Conservation (phyloP, 148 eudicot species). For the Cornus suecica region DNA sequence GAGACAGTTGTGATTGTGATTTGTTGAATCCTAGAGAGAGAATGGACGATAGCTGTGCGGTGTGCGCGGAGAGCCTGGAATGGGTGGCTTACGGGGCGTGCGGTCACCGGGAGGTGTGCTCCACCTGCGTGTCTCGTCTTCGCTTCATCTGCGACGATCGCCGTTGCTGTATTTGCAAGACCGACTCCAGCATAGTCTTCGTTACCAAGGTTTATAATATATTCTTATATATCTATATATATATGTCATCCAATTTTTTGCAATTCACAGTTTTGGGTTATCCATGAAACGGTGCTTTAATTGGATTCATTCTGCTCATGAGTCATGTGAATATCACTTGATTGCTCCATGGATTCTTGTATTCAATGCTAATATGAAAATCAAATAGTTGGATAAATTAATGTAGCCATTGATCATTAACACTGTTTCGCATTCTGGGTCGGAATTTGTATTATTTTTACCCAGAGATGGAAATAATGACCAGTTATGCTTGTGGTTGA, state of each 20-base stretch:
- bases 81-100: constrained; percentile 94
- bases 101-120: constrained; percentile 91
- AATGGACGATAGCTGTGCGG: constrained; percentile 96
- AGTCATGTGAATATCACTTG: not conserved
- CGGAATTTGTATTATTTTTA: not conserved
- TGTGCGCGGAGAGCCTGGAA: constrained; percentile 76
- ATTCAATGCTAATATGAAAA: not conserved
- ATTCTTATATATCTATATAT: not conserved
- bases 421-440: not conserved
- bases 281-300: not conserved
- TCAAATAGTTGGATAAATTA: not conserved
- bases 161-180: constrained; percentile 87
- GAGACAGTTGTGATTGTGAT: not conserved
- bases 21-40: not conserved
- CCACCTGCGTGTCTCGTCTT: constrained; percentile 93
- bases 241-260: not conserved
- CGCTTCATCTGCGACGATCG: constrained; percentile 93
- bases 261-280: not conserved
- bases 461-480: not conserved
- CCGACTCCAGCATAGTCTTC: constrained; percentile 54
- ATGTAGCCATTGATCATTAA: not conserved
- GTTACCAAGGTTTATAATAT: constrained; percentile 66
- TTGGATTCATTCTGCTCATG: not conserved
- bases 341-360: too few species aligned
- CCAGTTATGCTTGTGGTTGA: not conserved